Evolutionary conservation across 1,139 yeast genomes (phyloP).

Genomic region (Blastobotrys illinoisensis): DNA sequence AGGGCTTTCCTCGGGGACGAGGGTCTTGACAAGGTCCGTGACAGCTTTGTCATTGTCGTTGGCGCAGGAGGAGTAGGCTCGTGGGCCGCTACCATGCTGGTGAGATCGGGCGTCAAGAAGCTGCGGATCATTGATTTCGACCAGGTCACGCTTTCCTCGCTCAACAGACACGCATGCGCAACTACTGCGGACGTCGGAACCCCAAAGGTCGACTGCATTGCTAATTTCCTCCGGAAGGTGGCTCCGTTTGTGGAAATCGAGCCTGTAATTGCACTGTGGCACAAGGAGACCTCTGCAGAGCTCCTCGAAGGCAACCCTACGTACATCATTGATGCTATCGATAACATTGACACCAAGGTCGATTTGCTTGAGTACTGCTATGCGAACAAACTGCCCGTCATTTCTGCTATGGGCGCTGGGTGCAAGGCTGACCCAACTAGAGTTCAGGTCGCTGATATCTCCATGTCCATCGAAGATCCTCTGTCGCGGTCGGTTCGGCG

Average conservation of each 20-base stretch:
- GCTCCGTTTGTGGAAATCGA: slow-evolving; percentile 93
- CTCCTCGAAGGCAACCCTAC: slow-evolving; percentile 48
- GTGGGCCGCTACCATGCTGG: slow-evolving; percentile 90
- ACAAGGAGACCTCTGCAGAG: slow-evolving; percentile 48
- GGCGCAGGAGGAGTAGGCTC: slow-evolving; percentile 99
- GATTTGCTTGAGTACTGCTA: slow-evolving; percentile 75
- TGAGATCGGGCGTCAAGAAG: slow-evolving; percentile 80
- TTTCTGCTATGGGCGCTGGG: slow-evolving; percentile 96
- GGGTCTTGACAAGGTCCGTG: slow-evolving; percentile 71
- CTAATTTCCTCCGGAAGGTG: slow-evolving; percentile 53
- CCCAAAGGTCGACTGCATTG: slow-evolving; percentile 77
- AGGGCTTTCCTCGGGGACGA: slow-evolving; percentile 84
- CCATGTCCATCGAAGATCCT: slow-evolving; percentile 85
- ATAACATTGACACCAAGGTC: slow-evolving; percentile 90
- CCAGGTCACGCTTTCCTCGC: slow-evolving; percentile 85
- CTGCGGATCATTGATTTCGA: slow-evolving; percentile 86
- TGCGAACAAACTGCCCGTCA: slow-evolving; percentile 43
- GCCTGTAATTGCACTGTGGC: slow-evolving; percentile 73
- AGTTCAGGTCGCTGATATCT: slow-evolving; percentile 71
- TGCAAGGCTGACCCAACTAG: slow-evolving; percentile 84
- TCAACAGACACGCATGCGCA: slow-evolving; percentile 94
- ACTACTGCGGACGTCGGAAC: slow-evolving; percentile 82
- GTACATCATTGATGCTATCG: slow-evolving; percentile 88
- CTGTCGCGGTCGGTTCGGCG: slow-evolving; percentile 84
- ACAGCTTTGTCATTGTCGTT: slow-evolving; percentile 77